Percentiles rank a stretch among this genome's conserved stretches.
phyloP scores from a whole-genome alignment of 2,329 filamentous ascomycete species.

The Penicillium sp. region DNA sequence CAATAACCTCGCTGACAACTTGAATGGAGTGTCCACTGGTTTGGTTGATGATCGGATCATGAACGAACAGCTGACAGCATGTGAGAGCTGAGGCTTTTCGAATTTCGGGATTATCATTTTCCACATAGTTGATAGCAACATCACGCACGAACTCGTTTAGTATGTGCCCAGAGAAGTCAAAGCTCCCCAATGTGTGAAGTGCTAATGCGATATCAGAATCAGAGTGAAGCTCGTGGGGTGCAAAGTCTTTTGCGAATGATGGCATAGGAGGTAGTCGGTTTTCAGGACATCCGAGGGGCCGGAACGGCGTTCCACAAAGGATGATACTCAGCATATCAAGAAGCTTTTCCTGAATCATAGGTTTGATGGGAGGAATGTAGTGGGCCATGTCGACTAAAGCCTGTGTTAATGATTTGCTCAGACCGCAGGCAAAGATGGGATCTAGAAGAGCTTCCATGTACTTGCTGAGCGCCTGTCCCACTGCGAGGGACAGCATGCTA shows the following conservation, averaged over 20 bases:
- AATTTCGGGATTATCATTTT: slow-evolving; percentile 91
- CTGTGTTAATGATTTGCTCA: slow-evolving; percentile 90
- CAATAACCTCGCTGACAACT: slow-evolving; percentile 96
- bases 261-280: slow-evolving; percentile 80
- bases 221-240: slow-evolving; percentile 75
- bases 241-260: slow-evolving; percentile 83
- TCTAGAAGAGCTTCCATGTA: slow-evolving; percentile 96
- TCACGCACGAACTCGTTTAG: slow-evolving; percentile 98
- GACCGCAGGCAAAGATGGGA: slow-evolving; percentile 93
- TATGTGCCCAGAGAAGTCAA: slow-evolving; percentile 87
- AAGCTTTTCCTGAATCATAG: slow-evolving; percentile 88
- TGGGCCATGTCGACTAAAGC: slow-evolving; percentile 98
- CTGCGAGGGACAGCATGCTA: slow-evolving; percentile 90
- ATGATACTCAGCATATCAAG: slow-evolving; percentile 94
- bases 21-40: slow-evolving; percentile 96
- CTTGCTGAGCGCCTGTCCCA: slow-evolving; percentile 94
- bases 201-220: slow-evolving; percentile 90
- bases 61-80: slow-evolving; percentile 95
- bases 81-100: slow-evolving; percentile 92
- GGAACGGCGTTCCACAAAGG: slow-evolving; percentile 86
- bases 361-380: slow-evolving; percentile 92
- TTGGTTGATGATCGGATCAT: slow-evolving; percentile 96
- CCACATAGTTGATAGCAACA: slow-evolving; percentile 96
- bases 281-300: slow-evolving; percentile 85
- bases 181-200: slow-evolving; percentile 93